Evolutionary conservation across 306 rosid genomes (phyloP), one percentile per base, ranked within the genome.

Genomic region (Inga laurina): DNA sequence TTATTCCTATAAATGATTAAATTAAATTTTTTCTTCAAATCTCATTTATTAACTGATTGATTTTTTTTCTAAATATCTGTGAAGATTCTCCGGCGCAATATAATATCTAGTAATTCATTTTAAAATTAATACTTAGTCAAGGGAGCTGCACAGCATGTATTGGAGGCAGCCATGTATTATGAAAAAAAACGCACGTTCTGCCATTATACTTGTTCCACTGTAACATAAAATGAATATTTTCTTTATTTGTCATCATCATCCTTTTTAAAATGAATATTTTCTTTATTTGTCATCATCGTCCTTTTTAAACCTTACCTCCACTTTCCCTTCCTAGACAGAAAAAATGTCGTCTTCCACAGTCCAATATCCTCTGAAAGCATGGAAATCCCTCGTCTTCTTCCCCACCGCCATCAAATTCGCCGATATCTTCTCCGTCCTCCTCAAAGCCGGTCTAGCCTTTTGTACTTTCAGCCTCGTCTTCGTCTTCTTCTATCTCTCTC

Each of bases 401-500:
- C 82, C 84, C 65, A 65, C 77, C 61, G 44, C 73, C 67, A 74
- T 71, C 72, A 82, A 66, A 54, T 34, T 64, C 67, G 4, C 7
- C 1, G 62, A 84, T 45, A 34, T 32, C 74, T 3, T 79, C 19
- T 82, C 78, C 8, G 75, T 79, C 43, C 49, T 84, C 66, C 41
- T 84, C 45, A 82, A 83, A 76, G 41, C 59, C 22, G 71, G 76
- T 24, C 72, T 83, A 1, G 66, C 41, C n/a, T 8, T 87, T 16
- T 88, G 35, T 57, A 45, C 82, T 4, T 15, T 82, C 27, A 75
- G 72, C 12, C 65, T 83, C 41, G 44, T 89, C 76, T 76, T 70
- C 39, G 75, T 84, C 71, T 19, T 91, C 84, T 54, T 86, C 83
- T 85, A 51, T 85, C 45, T 74, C 45, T 72, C 84, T 1, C 77